phyloP scores from a whole-genome alignment of 2,329 filamentous ascomycete genomes.

The Curvularia hawaiiensis region DNA sequence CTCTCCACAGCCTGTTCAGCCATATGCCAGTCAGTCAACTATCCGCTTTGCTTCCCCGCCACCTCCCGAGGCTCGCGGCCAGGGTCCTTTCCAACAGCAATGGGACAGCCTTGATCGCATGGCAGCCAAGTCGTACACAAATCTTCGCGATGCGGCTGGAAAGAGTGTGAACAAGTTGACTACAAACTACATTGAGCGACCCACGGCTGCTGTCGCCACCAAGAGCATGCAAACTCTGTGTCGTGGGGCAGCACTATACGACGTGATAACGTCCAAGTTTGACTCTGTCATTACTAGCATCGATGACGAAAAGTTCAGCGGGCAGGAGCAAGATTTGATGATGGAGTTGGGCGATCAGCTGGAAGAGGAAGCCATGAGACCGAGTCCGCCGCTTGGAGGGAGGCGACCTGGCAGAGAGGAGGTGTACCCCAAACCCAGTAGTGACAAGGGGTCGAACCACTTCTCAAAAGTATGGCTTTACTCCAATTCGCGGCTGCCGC shows the following conservation, averaged over 20 bases:
- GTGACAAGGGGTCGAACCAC: conserved; percentile 38
- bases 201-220: conserved; percentile 35
- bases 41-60: conserved; percentile 29
- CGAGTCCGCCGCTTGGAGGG: conserved; percentile 23
- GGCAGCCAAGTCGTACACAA: conserved; percentile 37
- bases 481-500: conserved; percentile 74
- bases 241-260: conserved; percentile 55
- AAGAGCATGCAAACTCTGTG: conserved; percentile 47
- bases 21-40: conserved; percentile 28
- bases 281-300: conserved; percentile 74
- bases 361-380: conserved; percentile 18
- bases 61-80: conserved; percentile 23
- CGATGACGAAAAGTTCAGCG: conserved; percentile 64
- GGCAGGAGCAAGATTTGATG: conserved; percentile 59
- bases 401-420: conserved; percentile 22
- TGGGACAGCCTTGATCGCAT: conserved; percentile 39
- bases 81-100: conserved; percentile 32
- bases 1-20: conserved; percentile 20
- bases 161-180: conserved; percentile 35
- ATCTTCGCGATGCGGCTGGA: conserved; percentile 35
- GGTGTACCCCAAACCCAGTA: conserved; percentile 20
- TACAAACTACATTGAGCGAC: conserved; percentile 37
- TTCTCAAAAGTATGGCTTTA: conserved; percentile 81
- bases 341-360: conserved; percentile 25
- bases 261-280: conserved; percentile 67